Conservation (phyloP, 352 stramenopile species). For the Elongisporangium anandrum region DNA sequence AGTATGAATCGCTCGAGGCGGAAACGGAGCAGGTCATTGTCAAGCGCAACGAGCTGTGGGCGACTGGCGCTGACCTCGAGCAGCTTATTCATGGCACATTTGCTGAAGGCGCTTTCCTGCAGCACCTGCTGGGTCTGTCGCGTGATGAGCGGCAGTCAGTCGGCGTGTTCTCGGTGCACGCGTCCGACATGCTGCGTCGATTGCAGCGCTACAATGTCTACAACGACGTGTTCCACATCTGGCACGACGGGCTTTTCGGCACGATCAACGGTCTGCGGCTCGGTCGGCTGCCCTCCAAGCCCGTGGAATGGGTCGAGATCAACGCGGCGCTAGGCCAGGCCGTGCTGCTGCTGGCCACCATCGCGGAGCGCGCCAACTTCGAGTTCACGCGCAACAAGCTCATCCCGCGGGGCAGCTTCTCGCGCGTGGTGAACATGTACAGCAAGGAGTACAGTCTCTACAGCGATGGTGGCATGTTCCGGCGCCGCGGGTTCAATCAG, state of each 20-base stretch:
- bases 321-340: conserved; percentile 85
- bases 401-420: conserved; percentile 81
- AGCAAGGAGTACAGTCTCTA: conserved; percentile 80
- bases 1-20: conserved; percentile 54
- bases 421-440: conserved; percentile 82
- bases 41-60: conserved; percentile 70
- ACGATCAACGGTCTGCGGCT: conserved; percentile 88
- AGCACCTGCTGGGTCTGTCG: conserved; percentile 67
- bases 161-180: conserved; percentile 69
- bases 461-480: conserved; percentile 85
- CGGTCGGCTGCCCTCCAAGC: conserved; percentile 69
- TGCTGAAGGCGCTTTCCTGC: conserved; percentile 64
- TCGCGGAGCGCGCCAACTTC: conserved; percentile 76
- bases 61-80: conserved; percentile 65
- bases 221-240: conserved; percentile 91
- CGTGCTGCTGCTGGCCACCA: conserved; percentile 79
- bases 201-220: conserved; percentile 85
- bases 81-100: conserved; percentile 71
- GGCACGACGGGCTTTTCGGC: conserved; percentile 86
- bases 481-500: conserved; percentile 88
- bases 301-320: conserved; percentile 89
- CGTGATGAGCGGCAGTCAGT: conserved; percentile 76
- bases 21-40: conserved; percentile 46
- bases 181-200: conserved; percentile 73
- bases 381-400: conserved; percentile 82